Evolutionary conservation across 495 filamentous ascomycete species (phyloP).

Genomic region (Xylaria curta): DNA sequence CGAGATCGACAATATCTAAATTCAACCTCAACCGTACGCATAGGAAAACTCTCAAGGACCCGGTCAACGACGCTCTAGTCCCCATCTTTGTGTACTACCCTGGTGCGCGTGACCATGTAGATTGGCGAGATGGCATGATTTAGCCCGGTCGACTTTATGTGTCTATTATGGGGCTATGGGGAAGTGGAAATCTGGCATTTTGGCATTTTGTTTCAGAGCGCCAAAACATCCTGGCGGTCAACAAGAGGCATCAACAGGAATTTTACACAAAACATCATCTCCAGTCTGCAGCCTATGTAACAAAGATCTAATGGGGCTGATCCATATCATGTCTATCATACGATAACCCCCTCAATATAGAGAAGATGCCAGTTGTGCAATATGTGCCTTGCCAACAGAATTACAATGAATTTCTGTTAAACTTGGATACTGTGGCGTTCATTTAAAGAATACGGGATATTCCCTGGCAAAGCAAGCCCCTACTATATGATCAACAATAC

Average conservation of each 20-base stretch:
- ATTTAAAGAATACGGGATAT: conserved; percentile 3
- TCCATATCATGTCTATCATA: conserved; percentile 9
- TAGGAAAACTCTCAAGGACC: neutral
- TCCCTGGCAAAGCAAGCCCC: neutral
- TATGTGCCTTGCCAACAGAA: conserved; percentile 11
- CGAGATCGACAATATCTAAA: conserved; percentile 25
- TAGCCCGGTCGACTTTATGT: conserved; percentile 9
- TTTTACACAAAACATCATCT: conserved; percentile 1
- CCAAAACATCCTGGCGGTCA: conserved; percentile 2
- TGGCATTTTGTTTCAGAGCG: conserved; percentile 6
- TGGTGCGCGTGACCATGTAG: conserved; percentile 21
- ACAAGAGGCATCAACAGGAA: neutral
- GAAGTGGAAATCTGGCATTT: conserved; percentile 8
- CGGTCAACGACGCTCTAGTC: conserved; percentile 11
- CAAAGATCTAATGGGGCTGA: conserved; percentile 9
- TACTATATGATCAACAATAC: neutral
- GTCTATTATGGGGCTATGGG: conserved; percentile 12
- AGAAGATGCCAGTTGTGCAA: neutral
- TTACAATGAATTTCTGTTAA: neutral
- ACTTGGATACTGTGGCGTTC: conserved; percentile 1
- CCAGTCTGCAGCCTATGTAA: neutral
- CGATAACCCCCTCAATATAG: neutral
- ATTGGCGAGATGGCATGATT: conserved; percentile 28
- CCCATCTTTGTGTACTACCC: conserved; percentile 9
- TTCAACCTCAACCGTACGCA: conserved; percentile 17